Conservation (phyloP, 1,139 yeast species). For the Hansenula anomala region DNA sequence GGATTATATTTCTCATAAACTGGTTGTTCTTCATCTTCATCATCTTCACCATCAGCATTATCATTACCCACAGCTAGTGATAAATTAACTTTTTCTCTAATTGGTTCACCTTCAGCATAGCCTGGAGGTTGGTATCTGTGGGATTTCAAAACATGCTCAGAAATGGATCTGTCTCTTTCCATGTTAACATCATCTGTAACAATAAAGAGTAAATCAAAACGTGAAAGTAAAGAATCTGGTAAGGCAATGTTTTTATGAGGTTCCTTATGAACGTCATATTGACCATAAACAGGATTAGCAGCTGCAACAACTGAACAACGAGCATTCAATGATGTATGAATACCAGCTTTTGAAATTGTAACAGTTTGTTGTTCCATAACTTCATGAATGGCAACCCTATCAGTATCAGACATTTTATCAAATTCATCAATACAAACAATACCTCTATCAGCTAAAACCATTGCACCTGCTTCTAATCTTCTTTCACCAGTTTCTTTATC, state of each 20-base stretch:
- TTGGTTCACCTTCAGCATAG: slow-evolving; percentile 88
- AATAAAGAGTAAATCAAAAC: slow-evolving; percentile 92
- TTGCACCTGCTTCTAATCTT: slow-evolving; percentile 97
- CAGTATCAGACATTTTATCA: slow-evolving; percentile 95
- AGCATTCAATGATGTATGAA: slow-evolving; percentile 93
- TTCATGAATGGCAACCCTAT: slow-evolving; percentile 97
- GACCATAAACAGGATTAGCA: slow-evolving; percentile 97
- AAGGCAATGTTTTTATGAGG: slow-evolving; percentile 96
- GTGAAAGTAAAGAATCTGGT: slow-evolving; percentile 93
- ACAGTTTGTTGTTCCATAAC: slow-evolving; percentile 99
- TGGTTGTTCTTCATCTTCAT: slow-evolving; percentile 30
- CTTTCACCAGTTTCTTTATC: slow-evolving; percentile 98
- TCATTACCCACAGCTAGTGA: slow-evolving; percentile 80
- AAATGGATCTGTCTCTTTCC: slow-evolving; percentile 75
- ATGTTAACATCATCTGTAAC: slow-evolving; percentile 95
- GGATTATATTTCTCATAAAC: slow-evolving; percentile 83
- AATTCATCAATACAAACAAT: slow-evolving; percentile 98
- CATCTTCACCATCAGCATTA: slow-evolving; percentile 22
- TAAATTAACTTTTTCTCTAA: slow-evolving; percentile 68
- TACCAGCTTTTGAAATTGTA: slow-evolving; percentile 97
- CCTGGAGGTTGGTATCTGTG: slow-evolving; percentile 91
- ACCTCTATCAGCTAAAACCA: slow-evolving; percentile 98
- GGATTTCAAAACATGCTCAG: slow-evolving; percentile 94
- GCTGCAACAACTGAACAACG: slow-evolving; percentile 98
- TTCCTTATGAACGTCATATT: slow-evolving; percentile 92